Conservation (phyloP, 257 asterid species). For the Echium plantagineum region DNA sequence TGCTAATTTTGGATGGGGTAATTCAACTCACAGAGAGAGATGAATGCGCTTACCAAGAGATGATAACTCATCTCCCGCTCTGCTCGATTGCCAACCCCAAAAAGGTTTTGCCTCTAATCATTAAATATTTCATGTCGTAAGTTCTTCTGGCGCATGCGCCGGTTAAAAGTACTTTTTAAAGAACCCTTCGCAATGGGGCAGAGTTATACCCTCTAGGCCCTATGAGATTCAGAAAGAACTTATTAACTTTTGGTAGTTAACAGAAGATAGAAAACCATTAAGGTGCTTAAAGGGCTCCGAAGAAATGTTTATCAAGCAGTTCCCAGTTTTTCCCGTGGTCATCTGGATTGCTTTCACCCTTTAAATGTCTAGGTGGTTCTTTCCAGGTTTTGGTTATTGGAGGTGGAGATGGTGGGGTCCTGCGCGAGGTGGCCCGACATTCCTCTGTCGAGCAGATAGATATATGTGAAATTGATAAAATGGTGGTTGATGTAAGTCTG, state of each 20-base stretch:
- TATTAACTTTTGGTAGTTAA: too few species aligned
- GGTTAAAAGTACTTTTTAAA: not conserved
- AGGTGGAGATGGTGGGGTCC: conserved; percentile 99
- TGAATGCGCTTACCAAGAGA: conserved; percentile 99
- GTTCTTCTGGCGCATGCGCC: not conserved
- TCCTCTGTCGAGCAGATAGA: conserved; percentile 89
- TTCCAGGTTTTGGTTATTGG: conserved; percentile 90
- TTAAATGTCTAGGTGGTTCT: conserved; percentile 2
- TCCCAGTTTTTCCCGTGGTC: not conserved
- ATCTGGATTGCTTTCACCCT: not conserved
- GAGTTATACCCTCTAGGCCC: not conserved
- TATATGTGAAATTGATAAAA: conserved; percentile 95
- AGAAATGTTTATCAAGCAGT: not conserved
- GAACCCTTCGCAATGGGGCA: too few species aligned
- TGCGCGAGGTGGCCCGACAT: conserved; percentile 93
- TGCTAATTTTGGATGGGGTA: conserved; percentile 95
- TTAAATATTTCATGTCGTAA: not conserved
- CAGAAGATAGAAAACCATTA: not conserved
- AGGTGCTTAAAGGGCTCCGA: not conserved
- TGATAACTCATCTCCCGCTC: conserved; percentile 94
- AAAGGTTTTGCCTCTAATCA: conserved; percentile 39
- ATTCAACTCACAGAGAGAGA: conserved; percentile 97
- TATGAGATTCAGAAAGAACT: not conserved
- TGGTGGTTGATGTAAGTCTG: conserved; percentile 79
- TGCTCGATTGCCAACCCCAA: conserved; percentile 79